phyloP scores from a whole-genome alignment of 305 asterid species.

The Fraxinus latifolia region DNA sequence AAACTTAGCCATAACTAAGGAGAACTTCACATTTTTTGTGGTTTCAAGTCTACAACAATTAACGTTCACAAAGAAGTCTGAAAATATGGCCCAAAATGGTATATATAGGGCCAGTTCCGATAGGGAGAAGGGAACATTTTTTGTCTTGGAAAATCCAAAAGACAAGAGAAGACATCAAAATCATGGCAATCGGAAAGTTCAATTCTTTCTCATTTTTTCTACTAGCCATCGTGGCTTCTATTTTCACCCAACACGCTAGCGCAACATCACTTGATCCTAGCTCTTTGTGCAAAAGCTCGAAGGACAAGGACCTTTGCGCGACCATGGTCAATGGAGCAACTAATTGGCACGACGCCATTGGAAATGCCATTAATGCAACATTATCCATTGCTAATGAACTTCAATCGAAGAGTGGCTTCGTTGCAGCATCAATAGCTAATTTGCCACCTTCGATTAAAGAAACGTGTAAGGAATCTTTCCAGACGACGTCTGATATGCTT shows the following conservation, averaged over 20 bases:
- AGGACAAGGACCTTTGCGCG: constrained; percentile 19
- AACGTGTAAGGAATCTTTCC: constrained; percentile 15
- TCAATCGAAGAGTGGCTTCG: not conserved
- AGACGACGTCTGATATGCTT: not conserved
- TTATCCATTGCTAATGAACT: constrained; percentile 5
- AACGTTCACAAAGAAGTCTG: not conserved
- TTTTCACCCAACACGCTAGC: not conserved
- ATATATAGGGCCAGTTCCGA: not conserved
- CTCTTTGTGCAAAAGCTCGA: constrained; percentile 23
- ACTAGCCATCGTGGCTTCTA: not conserved
- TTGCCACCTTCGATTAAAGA: not conserved
- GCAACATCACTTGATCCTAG: not conserved
- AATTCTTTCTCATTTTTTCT: constrained; percentile 23
- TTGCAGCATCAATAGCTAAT: not conserved
- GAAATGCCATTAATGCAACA: constrained; percentile 12
- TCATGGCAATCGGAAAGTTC: constrained; percentile 16
- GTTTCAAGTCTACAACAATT: not conserved
- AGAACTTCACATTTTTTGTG: not conserved
- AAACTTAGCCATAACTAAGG: not conserved
- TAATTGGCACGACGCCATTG: constrained; percentile 19
- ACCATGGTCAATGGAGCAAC: constrained; percentile 23
- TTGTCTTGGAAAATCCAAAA: not conserved
- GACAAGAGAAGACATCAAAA: not conserved
- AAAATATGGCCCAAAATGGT: not conserved
- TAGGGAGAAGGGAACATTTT: too few species aligned